Evolutionary conservation across 1,139 yeast species (phyloP), one percentile per base, ranked within the genome.

Genomic region (Lodderomyces beijingensis): DNA sequence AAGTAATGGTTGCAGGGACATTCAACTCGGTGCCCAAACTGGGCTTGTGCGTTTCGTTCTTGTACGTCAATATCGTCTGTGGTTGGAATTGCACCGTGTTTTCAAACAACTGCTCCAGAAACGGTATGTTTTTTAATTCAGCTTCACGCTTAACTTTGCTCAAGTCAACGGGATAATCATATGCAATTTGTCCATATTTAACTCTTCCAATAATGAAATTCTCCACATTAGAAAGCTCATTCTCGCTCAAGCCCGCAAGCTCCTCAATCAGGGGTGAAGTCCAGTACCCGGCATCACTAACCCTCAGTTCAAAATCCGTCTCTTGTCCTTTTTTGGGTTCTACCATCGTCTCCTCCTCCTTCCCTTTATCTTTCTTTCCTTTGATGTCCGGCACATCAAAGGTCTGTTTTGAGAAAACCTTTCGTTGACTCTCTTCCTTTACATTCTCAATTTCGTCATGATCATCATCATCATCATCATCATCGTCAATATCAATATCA

Each of bases 221-320:
- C 9, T 79, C 74, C 11, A 88, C 78, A 16, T 63, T 62, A 0
- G 75, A 44, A 13, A 88, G 66, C 39, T 81, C 75, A 26, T 70
- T 65, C 3, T 57, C 46, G 0, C 83, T 51, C 44, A 77, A 51
- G 7, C 58, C 45, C 1, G 69, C 51, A 5, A 88, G 62, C 20
- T 74, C 77, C 2, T 64, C 64, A 10, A 85, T 61, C 0, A 84
- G 57, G 1, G 96, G 96, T 1, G 79, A 69, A 38, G 87, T 77
- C 93, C 95, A 88, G 53, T 88, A 88, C 2, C 79, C 88, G 22
- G 67, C 66, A n/a, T n/a, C n/a, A n/a, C n/a, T n/a, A n/a, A n/a
- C n/a, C n/a, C n/a, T n/a, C n/a, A n/a, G n/a, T n/a, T n/a, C n/a
- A n/a, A n/a, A 30, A 22, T 17, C 14, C 23, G 26, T 12, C 37